Evolutionary conservation across 2,329 filamentous ascomycete genomes (phyloP).

Genomic region (Botrytis hyacinthi): DNA sequence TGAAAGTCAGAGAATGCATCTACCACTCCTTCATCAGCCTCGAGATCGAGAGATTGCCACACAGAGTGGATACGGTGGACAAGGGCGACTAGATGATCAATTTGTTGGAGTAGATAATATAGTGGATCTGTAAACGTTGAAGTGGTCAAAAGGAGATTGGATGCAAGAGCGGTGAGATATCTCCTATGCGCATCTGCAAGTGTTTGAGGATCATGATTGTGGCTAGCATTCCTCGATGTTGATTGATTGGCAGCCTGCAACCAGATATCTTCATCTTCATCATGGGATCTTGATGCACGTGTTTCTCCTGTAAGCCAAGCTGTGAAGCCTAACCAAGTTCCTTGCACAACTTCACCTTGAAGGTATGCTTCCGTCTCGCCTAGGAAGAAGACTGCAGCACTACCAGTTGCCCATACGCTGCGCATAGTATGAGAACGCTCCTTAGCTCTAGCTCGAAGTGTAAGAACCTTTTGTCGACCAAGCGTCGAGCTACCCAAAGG

Average conservation of each 20-base stretch:
- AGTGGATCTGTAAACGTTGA: slow-evolving; percentile 61
- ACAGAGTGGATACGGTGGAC: slow-evolving; percentile 72
- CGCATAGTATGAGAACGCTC: slow-evolving; percentile 67
- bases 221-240: slow-evolving; percentile 28
- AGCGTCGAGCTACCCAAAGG: slow-evolving; percentile 59
- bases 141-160: slow-evolving; percentile 65
- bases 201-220: slow-evolving; percentile 75
- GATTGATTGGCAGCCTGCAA: slow-evolving; percentile 35
- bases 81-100: slow-evolving; percentile 79
- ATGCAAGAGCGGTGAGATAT: slow-evolving; percentile 69
- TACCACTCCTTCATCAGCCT: slow-evolving; percentile 77
- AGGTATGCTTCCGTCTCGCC: slow-evolving; percentile 86
- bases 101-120: slow-evolving; percentile 65
- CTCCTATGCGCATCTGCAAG: slow-evolving; percentile 75
- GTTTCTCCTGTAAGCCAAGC: slow-evolving; percentile 59
- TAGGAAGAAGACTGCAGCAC: slow-evolving; percentile 83
- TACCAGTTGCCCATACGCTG: slow-evolving; percentile 85
- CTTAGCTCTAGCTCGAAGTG: slow-evolving; percentile 63
- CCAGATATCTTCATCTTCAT: slow-evolving; percentile 46
- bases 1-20: slow-evolving; percentile 70
- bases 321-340: slow-evolving; percentile 77
- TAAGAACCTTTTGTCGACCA: slow-evolving; percentile 58
- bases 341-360: slow-evolving; percentile 82
- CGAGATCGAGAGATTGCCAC: slow-evolving; percentile 76
- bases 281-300: slow-evolving; percentile 20